Conservation (phyloP, 164 flowering plant species). For the Tetrastigma voinierianum region DNA sequence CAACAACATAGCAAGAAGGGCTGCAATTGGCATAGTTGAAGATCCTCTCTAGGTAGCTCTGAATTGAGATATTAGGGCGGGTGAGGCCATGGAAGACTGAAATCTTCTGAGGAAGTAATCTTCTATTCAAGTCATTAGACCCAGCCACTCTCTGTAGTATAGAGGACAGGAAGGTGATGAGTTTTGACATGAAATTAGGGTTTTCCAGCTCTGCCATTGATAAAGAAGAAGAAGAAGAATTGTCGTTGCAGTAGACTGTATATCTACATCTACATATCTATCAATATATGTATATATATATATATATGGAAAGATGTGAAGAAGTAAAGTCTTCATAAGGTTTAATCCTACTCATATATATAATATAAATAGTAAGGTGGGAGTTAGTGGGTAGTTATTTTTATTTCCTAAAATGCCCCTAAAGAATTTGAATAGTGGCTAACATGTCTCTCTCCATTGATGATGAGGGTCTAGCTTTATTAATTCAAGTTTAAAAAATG, state of each 20-base stretch:
- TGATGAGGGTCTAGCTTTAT: constrained; percentile 6
- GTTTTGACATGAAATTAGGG: constrained; percentile 34
- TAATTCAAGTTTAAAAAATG: neutral
- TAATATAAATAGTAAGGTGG: neutral
- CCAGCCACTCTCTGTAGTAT: constrained; percentile 50
- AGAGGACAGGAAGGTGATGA: constrained; percentile 54
- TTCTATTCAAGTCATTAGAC: constrained; percentile 42
- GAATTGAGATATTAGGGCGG: constrained; percentile 55
- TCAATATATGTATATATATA: too few species aligned
- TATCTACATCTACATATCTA: too few species aligned
- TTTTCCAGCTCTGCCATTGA: constrained; percentile 43
- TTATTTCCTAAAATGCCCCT: neutral
- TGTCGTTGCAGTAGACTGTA: neutral
- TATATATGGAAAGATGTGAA: too few species aligned
- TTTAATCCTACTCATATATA: too few species aligned
- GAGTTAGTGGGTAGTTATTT: neutral
- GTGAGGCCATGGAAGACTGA: constrained; percentile 63
- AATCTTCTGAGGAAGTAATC: constrained; percentile 35
- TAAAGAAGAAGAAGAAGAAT: constrained; percentile 8
- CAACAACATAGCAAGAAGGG: constrained; percentile 63
- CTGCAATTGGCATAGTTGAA: constrained; percentile 78
- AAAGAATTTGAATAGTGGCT: constrained; percentile 3
- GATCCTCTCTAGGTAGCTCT: constrained; percentile 59
- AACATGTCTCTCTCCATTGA: constrained; percentile 3
- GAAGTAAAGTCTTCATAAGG: too few species aligned